Base-by-base conservation (phyloP, 208 protist genomes). In the Trypanosoma avium region DNA sequence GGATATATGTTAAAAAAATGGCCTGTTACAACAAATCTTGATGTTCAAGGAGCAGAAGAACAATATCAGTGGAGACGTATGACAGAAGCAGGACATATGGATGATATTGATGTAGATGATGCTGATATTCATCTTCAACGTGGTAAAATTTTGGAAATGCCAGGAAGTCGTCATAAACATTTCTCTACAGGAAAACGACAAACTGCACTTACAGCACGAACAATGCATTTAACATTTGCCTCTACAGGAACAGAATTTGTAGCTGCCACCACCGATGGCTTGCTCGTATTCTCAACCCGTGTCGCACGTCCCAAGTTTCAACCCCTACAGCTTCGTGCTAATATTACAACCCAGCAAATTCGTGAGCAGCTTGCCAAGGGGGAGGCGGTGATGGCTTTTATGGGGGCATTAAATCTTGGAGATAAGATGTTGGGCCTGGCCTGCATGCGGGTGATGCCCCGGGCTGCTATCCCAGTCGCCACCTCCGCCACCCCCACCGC, bases 131-230 rank as follows among this genome's bases (percentile, higher is more conserved):
- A 94, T 59, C 76, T 96, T 36, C 57, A 74, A 22, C 81, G 78
- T 46, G 85, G 86, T 33, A 89, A 92, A 68, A 40, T 96, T 35
- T 56, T 96, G 33, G 90, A 96, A 73, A 88, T 96, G 86, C 90
- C 90, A 13, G 90, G 90, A 56, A 94, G 87, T 63, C 85, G 86
- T 0, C 85, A 94, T 76, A 78, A 79, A 12, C 82, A 96, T 71
- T 93, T 92, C 68, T 87, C 90, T 19, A 96, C 90, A 17, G 90
- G 90, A 15, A 93, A 96, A 80, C 85, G 90, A 58, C 90, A 92
- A 75, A 93, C 90, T 57, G 86, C 82, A 55, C 77, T 92, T 17
- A 79, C 79, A 43, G 90, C 87, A 40, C 90, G 87, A 26, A 81
- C 85, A 8, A 81, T 88, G 79, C 73, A 94, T 43, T 47, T 96